Conservation (phyloP, 1,139 yeast genomes). For the Meyerozyma elateridarum region DNA sequence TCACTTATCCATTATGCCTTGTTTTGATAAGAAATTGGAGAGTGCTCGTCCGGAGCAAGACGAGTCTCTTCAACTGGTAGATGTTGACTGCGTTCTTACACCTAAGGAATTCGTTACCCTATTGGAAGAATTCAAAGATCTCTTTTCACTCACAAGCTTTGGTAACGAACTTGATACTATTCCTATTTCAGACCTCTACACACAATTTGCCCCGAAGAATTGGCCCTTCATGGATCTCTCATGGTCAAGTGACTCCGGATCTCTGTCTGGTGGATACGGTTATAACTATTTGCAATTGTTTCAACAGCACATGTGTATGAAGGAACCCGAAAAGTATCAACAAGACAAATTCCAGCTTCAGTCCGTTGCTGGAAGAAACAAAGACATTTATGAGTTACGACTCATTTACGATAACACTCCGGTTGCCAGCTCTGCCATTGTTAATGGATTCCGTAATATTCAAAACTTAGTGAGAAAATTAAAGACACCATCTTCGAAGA, state of each 20-base stretch:
- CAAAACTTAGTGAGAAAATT: slow-evolving; percentile 87
- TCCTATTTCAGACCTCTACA: slow-evolving; percentile 23
- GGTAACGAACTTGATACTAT: slow-evolving; percentile 9
- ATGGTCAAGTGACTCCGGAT: slow-evolving; percentile 75
- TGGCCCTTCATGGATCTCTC: slow-evolving; percentile 58
- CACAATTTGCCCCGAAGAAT: slow-evolving; percentile 39
- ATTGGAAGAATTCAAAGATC: slow-evolving; percentile 44
- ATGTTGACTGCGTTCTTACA: slow-evolving; percentile 92
- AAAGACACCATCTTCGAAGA: slow-evolving; percentile 26
- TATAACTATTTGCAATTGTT: slow-evolving; percentile 48
- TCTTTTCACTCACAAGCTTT: slow-evolving; percentile 16
- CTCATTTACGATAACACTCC: slow-evolving; percentile 31
- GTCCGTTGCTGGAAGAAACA: slow-evolving; percentile 58
- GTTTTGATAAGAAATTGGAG: slow-evolving; percentile 93
- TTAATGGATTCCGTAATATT: slow-evolving; percentile 90
- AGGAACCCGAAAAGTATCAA: slow-evolving; percentile 17
- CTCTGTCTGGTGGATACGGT: slow-evolving; percentile 89
- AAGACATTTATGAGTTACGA: slow-evolving; percentile 69
- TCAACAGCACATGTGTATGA: slow-evolving; percentile 24
- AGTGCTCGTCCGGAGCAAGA: slow-evolving; percentile 76
- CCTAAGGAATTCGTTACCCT: slow-evolving; percentile 81
- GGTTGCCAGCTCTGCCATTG: slow-evolving; percentile 66
- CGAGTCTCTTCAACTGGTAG: slow-evolving; percentile 32
- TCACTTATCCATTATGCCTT: slow-evolving; percentile 90
- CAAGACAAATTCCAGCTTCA: slow-evolving; percentile 20